Evolutionary conservation across 768 basidiomycete species (phyloP), one percentile per base, ranked within the genome.

Genomic region (Collybiopsis luxurians): DNA sequence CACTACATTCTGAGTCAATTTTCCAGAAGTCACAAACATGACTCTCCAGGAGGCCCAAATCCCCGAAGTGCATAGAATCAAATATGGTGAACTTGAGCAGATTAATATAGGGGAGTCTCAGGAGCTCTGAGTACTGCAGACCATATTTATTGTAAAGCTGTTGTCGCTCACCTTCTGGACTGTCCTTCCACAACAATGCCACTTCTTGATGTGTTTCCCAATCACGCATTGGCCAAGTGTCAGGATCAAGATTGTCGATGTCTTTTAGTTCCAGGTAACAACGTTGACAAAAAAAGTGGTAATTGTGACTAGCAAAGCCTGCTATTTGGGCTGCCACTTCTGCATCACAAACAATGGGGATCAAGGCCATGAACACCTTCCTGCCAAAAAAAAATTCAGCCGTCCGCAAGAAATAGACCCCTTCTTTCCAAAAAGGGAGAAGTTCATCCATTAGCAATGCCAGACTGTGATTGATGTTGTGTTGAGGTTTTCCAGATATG

Each of bases 31-130:
- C 55, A 3, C 58, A 39, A 50, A 61, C 66, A 45, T 74, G 72
- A 24, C 65, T 56, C 17, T 65, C 50, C 23, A 73, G 53, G 1
- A 68, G 31, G 10, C 66, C 64, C 11, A 76, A 63, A 50, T 69
- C 66, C 2, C 76, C 58, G n/a, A 67, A 65, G 38, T 77, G 75
- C 74, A 78, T 77, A 1, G 67, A 56, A 39, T 78, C 73, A 21
- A 75, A 61, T 0, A 71, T 64, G 0, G 65, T 45, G 40, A 66
- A 71, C 1, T 23, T 43, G 4, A 64, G 64, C 6, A 67, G 67
- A 39, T 74, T 62, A 67, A 71, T 75, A 60, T 76, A 76, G 0
- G 72, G 70, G 4, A 77, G 64, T 3, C 59, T 46, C n/a, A 71
- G 60, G 0, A 75, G 56, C 13, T 66, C 61, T 0, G 69, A 67